Percentiles rank a stretch among this genome's conserved stretches.
Evolutionary conservation across 495 filamentous ascomycete species (phyloP).

Genomic region (Aspergillus incahuasiensis): DNA sequence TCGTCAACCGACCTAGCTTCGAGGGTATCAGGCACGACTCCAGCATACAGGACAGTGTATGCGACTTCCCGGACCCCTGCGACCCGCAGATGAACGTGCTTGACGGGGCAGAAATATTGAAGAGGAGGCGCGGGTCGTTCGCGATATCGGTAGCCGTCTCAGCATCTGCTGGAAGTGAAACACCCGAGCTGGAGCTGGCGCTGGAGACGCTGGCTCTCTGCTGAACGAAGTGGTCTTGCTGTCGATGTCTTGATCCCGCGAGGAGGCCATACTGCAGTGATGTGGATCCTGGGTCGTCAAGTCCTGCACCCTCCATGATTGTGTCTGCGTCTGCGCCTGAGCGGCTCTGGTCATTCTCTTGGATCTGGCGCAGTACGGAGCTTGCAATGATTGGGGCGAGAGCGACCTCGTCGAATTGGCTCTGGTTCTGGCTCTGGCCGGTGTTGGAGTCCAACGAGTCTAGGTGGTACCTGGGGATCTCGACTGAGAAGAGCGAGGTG

Average conservation of each 20-base stretch:
- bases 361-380: background rate
- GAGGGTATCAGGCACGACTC: conserved; percentile 54
- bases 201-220: too few species aligned
- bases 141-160: conserved; percentile 16
- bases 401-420: background rate
- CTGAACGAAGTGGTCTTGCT: too few species aligned
- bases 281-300: too few species aligned
- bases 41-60: conserved; percentile 65
- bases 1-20: conserved; percentile 33
- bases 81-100: conserved; percentile 72
- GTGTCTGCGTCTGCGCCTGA: background rate
- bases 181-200: too few species aligned
- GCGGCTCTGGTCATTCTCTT: background rate
- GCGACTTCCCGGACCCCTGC: conserved; percentile 73
- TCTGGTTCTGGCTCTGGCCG: too few species aligned
- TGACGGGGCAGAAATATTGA: conserved; percentile 64
- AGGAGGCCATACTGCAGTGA: too few species aligned
- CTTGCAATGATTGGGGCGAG: conserved; percentile 10
- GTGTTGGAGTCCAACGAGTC: too few species aligned
- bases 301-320: conserved; percentile 3
- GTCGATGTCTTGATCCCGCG: too few species aligned
- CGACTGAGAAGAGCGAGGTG: too few species aligned
- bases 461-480: too few species aligned
- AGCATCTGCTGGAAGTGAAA: too few species aligned
- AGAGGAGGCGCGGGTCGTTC: conserved; percentile 51